phyloP scores from a whole-genome alignment of 768 basidiomycete genomes.

The Lanmaoa rubissima region DNA sequence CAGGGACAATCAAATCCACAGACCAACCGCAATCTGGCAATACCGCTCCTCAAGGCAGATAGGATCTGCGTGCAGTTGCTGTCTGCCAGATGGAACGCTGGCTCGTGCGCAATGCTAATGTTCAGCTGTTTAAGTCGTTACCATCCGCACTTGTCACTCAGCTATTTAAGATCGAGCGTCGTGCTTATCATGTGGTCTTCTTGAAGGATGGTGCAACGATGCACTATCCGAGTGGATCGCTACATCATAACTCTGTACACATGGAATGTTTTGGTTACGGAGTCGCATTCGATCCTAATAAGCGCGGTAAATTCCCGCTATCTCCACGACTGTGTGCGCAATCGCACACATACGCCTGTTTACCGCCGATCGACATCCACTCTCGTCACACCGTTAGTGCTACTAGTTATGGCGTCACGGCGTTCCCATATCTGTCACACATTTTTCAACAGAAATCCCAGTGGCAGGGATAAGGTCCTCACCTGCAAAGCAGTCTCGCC shows the following conservation, averaged over 20 bases:
- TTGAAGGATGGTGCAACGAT: constrained; percentile 10
- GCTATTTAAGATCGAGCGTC: neutral
- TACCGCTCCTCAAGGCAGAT: constrained; percentile 9
- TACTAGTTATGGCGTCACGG: constrained; percentile 30
- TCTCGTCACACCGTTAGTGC: constrained; percentile 16
- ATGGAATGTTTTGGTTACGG: constrained; percentile 1
- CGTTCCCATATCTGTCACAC: constrained; percentile 61
- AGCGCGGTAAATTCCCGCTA: constrained; percentile 27
- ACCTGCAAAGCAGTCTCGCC: constrained; percentile 98
- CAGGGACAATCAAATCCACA: neutral
- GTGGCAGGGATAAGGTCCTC: constrained; percentile 4
- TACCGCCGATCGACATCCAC: constrained; percentile 36
- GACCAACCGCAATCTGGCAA: constrained; percentile 1
- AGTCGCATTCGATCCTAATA: constrained; percentile 19
- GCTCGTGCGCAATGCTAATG: neutral
- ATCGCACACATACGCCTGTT: constrained; percentile 2
- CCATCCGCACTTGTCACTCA: neutral
- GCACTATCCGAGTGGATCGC: constrained; percentile 8
- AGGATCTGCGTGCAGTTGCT: neutral
- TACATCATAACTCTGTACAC: constrained; percentile 9
- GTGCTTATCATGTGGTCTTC: constrained; percentile 11
- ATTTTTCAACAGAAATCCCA: constrained; percentile 13
- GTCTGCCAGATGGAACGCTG: neutral
- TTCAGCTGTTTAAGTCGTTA: neutral
- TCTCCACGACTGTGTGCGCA: constrained; percentile 24